Evolutionary conservation across 495 filamentous ascomycete genomes (phyloP).

Genomic region (Corynascus novoguineensis): DNA sequence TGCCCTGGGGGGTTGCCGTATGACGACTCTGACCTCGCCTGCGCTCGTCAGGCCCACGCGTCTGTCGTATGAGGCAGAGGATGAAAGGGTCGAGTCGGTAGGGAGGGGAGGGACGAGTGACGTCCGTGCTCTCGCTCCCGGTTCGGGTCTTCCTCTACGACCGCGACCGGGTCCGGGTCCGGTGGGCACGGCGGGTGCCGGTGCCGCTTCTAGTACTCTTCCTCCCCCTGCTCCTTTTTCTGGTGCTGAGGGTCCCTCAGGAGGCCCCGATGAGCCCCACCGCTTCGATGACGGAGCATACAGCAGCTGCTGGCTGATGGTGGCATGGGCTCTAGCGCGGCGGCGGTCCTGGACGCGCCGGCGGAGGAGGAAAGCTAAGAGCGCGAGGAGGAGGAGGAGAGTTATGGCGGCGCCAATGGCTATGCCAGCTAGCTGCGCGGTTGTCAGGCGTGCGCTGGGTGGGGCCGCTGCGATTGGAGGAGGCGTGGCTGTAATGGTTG

Average conservation of each 20-base stretch:
- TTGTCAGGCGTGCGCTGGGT: neutral
- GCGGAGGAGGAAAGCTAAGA: conserved; percentile 26
- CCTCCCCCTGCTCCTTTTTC: neutral
- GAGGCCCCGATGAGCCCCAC: too few species aligned
- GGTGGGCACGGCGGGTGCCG: conserved; percentile 3
- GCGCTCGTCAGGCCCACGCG: conserved; percentile 17
- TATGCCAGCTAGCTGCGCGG: conserved; percentile 24
- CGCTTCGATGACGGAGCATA: too few species aligned
- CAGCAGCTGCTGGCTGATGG: conserved; percentile 22
- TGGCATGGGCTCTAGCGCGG: conserved; percentile 14
- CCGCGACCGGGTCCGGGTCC: neutral
- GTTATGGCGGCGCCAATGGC: conserved; percentile 19
- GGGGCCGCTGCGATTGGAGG: neutral
- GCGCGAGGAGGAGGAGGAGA: conserved; percentile 20
- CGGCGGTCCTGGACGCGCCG: conserved; percentile 15
- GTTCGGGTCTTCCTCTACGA: neutral
- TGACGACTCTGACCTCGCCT: conserved; percentile 29
- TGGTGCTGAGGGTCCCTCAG: neutral
- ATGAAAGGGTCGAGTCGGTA: neutral
- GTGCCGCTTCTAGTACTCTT: neutral
- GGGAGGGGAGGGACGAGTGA: neutral
- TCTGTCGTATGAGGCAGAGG: neutral
- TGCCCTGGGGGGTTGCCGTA: conserved; percentile 18
- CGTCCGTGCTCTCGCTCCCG: too few species aligned
- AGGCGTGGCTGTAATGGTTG: neutral